Evolutionary conservation across 768 basidiomycete species (phyloP), one percentile per base, ranked within the genome.

Genomic region (Chlorophyllum brunneum): DNA sequence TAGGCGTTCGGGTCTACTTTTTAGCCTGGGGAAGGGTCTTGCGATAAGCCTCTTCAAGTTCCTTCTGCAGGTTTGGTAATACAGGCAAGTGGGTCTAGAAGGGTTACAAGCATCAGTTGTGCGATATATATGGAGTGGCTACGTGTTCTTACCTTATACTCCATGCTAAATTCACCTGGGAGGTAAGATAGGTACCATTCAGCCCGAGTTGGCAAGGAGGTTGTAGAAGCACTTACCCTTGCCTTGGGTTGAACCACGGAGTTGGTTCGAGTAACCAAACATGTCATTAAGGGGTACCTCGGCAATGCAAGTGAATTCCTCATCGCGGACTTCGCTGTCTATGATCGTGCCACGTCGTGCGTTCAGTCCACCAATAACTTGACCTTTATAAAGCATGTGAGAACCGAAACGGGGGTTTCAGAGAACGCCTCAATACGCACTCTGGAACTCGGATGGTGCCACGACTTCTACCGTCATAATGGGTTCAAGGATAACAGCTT

Each of bases 391-490:
- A n/a, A n/a, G n/a, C n/a, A n/a, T n/a, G n/a, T 88, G 33, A 13
- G 39, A 5, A 56, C 10, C 41, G 29, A 47, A 37, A 30, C 26
- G 41, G 16, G 34, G 20, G 1, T 4, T 24, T 26, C 1, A 9
- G 23, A 20, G 41, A 1, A 34, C 4, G 26, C 27, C 15, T 23
- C n/a, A 18, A 46, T 18, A 72, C 75, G 46, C 65, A 78, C 88
- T 88, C 67, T 99, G 97, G 79, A 98, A 99, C 65, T 99, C 97
- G 10, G 82, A 77, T 2, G 97, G 97, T 0, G 95, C 95, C 33
- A 98, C 86, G 23, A 98, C 92, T 62, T 99, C 95, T 31, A 99
- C 95, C 13, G 82, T 90, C 95, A 99, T 99, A 70, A 98, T 87
- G n/a, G 95, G 95, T 65, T 99, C 95, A 34, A 99, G 72, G 51